phyloP scores from a whole-genome alignment of 192 early-diverging fungal species.

The Coemansia sp. region DNA sequence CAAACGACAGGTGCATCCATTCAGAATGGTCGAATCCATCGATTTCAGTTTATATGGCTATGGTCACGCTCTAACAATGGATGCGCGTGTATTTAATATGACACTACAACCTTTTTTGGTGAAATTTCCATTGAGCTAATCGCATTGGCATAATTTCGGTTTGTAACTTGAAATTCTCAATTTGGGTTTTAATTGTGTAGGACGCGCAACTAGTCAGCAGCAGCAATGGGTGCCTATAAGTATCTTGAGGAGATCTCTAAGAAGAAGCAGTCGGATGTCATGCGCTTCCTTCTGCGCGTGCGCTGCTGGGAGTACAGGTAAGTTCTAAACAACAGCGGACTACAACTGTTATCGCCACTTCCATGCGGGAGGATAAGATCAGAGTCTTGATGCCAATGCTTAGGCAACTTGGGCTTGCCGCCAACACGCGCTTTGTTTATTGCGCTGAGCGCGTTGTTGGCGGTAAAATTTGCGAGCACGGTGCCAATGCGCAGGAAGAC shows the following conservation, averaged over 20 bases:
- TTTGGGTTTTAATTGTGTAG: constrained; percentile 17
- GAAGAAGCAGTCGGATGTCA: constrained; percentile 99
- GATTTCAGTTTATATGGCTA: neutral
- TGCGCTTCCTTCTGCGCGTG: constrained; percentile 97
- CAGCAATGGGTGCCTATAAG: constrained; percentile 75
- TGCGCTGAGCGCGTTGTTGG: neutral
- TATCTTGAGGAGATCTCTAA: constrained; percentile 95
- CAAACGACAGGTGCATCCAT: constrained; percentile 5
- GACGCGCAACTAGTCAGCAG: constrained; percentile 35
- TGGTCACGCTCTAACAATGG: neutral
- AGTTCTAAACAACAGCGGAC: constrained; percentile 5
- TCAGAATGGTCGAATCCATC: constrained; percentile 4
- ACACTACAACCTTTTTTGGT: neutral
- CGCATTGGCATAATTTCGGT: neutral
- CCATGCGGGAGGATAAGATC: constrained; percentile 17
- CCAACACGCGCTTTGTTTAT: neutral
- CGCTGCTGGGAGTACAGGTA: constrained; percentile 97
- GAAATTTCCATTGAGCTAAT: neutral
- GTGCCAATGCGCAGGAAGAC: constrained; percentile 9
- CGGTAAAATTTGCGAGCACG: constrained; percentile 54
- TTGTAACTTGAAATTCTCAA: neutral
- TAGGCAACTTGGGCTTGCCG: constrained; percentile 58
- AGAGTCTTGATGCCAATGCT: constrained; percentile 47
- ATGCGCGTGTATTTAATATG: neutral
- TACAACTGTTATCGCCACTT: neutral